Evolutionary conservation across 2,329 filamentous ascomycete genomes (phyloP), one percentile per base, ranked within the genome.

Genomic region (Fusarium xylarioides): DNA sequence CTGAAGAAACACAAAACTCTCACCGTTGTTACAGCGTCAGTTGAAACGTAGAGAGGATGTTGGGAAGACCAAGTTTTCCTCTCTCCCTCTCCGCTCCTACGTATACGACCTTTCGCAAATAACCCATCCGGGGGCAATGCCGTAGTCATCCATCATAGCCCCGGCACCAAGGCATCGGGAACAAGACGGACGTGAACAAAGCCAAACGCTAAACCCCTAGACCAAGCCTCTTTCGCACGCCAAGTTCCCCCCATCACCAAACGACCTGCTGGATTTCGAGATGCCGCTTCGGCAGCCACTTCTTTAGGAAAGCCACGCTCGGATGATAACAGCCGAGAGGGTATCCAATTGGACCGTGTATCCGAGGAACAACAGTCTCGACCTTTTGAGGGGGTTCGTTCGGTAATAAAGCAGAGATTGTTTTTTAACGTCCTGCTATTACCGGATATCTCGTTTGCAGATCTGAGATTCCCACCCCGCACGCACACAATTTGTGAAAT

Each of bases 181-280:
- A 77, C 77, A 77, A 73, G 40, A 61, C 70, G 74, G 74, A 53
- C 14, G 42, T 77, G 74, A 60, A 46, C 35, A 56, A 54, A 59
- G 52, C 40, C 64, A 49, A 47, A 63, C 44, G 52, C 68, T 57
- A 55, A 59, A 67, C 40, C 32, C 52, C 53, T 68, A 72, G 62
- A 54, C 60, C 74, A 66, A 74, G 61, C 53, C 63, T 43, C 35
- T 54, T 54, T 54, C 15, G 26, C 19, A 40, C 34, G 50, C 50
- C 50, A 54, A 54, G 50, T 30, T 9, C 15, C 44, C 40, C 19
- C 19, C 34, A 9, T 28, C 50, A 14, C 18, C 16, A 34, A 2
- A n/a, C n/a, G n/a, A 50, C 30, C 47, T 50, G 21, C 21, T 50
- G 16, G 8, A 53, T 60, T 21, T 46, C 7, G 23, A 55, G 57